Base-by-base conservation (phyloP, 345 rosid species). In the Pugionium cornutum region DNA sequence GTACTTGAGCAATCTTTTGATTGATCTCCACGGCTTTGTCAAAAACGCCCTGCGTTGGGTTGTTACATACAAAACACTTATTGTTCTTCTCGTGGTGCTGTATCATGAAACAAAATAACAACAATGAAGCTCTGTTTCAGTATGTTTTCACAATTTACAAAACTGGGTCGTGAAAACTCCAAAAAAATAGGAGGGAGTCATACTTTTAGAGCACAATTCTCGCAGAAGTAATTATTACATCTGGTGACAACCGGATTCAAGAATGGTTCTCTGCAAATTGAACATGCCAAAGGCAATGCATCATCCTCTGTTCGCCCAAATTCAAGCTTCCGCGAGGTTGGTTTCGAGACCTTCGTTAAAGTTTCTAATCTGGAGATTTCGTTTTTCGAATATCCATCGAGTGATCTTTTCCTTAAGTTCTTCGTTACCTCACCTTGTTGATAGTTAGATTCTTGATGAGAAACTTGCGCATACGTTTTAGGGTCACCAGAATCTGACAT, bases 181-280 rank as follows among this genome's bases (percentile, higher is more conserved):
- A 3, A 29, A n/a, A 39, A 4, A 28, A 11, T 11, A 31, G 31
- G 29, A 41, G 41, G 40, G 9, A 26, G 32, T 2, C 4, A 4
- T 44, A 87, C 97, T 95, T 83, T 81, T 47, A 84, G 75, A 65
- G 95, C 92, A 58, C 95, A 89, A 46, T 76, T 83, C 67, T 84
- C 78, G 11, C 89, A 89, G 63, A 89, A 89, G 75, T 83, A 85
- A 69, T 87, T 92, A 53, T 78, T 72, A 80, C 95, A 89, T 34
- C 77, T 87, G 0, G 92, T 87, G 39, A 85, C 75, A 32, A 87
- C 83, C 29, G 89, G 95, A 80, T 85, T 82, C 49, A 76, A 81
- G 79, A 85, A 89, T 2, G 83, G 84, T 36, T 72, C 46, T 76
- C 78, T 76, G 72, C 95, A 87, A 28, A 89, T 84, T 73, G 82